Conservation (phyloP, 805 yeast species). For the Cyberlindnera nakhonratchasimensis region DNA sequence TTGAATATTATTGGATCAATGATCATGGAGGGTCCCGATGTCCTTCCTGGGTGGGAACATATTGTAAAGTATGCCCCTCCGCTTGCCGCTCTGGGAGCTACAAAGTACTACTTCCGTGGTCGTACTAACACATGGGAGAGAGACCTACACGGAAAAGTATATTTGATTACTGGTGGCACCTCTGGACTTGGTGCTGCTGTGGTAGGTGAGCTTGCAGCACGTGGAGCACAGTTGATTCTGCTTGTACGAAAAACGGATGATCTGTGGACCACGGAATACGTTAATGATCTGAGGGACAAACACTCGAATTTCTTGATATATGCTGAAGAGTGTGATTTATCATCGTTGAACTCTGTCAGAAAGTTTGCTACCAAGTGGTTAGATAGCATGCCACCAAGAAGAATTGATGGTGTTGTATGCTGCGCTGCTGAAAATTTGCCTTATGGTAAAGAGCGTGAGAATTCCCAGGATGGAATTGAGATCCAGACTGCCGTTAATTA, state of each 20-base stretch:
- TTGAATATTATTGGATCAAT: conserved; percentile 72
- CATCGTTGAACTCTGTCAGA: conserved; percentile 70
- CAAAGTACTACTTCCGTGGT: conserved; percentile 79
- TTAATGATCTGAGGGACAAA: conserved; percentile 68
- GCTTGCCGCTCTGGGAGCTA: conserved; percentile 39
- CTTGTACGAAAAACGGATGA: conserved; percentile 62
- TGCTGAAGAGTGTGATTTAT: conserved; percentile 86
- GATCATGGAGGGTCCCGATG: conserved; percentile 66
- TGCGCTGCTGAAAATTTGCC: conserved; percentile 86
- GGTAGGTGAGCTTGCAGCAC: conserved; percentile 65
- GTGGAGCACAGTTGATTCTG: conserved; percentile 85
- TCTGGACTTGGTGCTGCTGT: conserved; percentile 83
- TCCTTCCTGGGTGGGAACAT: conserved; percentile 69
- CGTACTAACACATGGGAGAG: conserved; percentile 86
- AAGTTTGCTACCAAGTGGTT: conserved; percentile 94
- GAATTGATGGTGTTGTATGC: conserved; percentile 86
- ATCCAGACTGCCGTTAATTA: conserved; percentile 81
- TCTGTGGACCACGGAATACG: conserved; percentile 75
- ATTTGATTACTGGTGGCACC: conserved; percentile 87
- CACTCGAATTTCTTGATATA: conserved; percentile 74
- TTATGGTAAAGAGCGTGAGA: conserved; percentile 55
- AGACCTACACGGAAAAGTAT: conserved; percentile 87
- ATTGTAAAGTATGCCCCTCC: conserved; percentile 58
- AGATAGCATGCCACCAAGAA: conserved; percentile 83
- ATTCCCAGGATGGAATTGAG: conserved; percentile 82